These are phyloP conservation scores for Globisporangium perplexum DNA, from an alignment of 352 stramenopile genomes.

Conservation along the genomic window DNA sequence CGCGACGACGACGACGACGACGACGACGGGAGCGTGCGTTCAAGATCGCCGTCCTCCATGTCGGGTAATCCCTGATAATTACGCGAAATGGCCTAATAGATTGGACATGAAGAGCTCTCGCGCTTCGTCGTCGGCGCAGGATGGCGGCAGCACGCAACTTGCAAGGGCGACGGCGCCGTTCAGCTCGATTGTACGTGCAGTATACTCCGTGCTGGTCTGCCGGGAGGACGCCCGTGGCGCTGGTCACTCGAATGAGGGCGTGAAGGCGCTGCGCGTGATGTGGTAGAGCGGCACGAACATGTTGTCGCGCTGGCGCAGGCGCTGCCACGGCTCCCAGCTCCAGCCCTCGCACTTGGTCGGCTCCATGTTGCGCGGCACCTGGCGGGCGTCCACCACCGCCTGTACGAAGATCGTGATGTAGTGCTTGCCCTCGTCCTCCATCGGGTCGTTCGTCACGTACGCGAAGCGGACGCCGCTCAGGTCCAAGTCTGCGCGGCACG, in stretches of 20 bases:
- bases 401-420: slow-evolving; percentile 88
- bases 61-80: background rate
- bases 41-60: background rate
- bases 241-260: slow-evolving; percentile 15
- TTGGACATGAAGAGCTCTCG: no score
- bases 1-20: background rate
- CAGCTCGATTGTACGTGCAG: no score
- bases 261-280: slow-evolving; percentile 56
- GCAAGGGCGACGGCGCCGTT: no score
- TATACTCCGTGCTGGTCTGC: no score
- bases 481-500: slow-evolving; percentile 36
- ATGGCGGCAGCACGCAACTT: no score
- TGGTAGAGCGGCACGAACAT: slow-evolving; percentile 74
- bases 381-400: slow-evolving; percentile 36
- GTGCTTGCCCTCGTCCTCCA: slow-evolving; percentile 77
- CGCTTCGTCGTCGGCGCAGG: no score
- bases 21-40: background rate
- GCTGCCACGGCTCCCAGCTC: slow-evolving; percentile 55
- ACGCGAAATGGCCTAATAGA: no score
- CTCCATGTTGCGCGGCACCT: slow-evolving; percentile 71
- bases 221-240: no score
- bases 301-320: slow-evolving; percentile 46
- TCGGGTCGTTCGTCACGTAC: slow-evolving; percentile 79
- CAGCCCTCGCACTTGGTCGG: slow-evolving; percentile 80
- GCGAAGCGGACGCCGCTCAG: slow-evolving; percentile 45